Percentiles rank a stretch among this genome's conserved stretches.
These are phyloP conservation scores for Alliaria petiolata DNA, from an alignment of 345 rosid species.

Conservation along the genomic window DNA sequence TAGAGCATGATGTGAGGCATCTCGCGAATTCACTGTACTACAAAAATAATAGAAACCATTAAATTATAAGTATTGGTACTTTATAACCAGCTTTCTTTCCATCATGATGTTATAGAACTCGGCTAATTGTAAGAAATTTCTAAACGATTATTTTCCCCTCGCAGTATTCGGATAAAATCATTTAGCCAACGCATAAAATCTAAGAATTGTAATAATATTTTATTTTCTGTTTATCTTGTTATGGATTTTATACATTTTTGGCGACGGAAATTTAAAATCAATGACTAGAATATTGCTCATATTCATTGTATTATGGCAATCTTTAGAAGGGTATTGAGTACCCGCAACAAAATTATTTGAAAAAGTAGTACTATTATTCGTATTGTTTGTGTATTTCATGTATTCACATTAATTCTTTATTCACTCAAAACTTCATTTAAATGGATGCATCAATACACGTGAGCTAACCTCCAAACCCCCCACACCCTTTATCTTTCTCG, in stretches of 20 bases:
- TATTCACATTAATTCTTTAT: not conserved
- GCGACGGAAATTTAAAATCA: not conserved
- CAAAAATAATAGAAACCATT: no score
- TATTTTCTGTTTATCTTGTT: not conserved
- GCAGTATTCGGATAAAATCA: not conserved
- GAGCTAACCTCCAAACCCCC: conserved; percentile 68
- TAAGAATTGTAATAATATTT: not conserved
- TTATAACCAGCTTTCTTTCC: not conserved
- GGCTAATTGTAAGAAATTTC: not conserved
- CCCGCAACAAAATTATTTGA: not conserved
- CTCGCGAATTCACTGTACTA: no score
- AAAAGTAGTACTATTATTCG: not conserved
- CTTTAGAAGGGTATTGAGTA: not conserved
- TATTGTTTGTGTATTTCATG: not conserved
- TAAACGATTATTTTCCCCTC: not conserved
- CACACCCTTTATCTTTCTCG: conserved; percentile 45
- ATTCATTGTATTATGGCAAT: no score
- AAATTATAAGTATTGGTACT: no score
- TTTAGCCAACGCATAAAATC: not conserved
- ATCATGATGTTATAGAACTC: not conserved
- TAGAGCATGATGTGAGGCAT: no score
- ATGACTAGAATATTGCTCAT: not conserved
- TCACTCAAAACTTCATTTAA: conserved; percentile 23
- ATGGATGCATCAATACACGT: conserved; percentile 59
- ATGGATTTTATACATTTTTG: not conserved